phyloP scores from a whole-genome alignment of 148 eudicot genomes.

The Cornus florida region DNA sequence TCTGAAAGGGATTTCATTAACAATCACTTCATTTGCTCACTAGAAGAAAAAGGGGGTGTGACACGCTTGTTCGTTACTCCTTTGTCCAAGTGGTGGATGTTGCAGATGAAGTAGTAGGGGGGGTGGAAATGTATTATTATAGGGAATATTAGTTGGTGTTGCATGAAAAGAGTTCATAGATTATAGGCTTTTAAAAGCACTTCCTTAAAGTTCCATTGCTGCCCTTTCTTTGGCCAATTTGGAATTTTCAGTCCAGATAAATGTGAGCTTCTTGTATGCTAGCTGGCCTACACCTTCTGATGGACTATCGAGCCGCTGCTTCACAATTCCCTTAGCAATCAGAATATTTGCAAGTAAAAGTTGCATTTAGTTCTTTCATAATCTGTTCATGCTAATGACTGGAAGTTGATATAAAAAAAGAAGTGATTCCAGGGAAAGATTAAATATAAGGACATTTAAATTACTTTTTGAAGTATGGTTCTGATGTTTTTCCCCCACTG shows the following conservation, averaged over 20 bases:
- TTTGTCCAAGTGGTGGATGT: constrained; percentile 29
- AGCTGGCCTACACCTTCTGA: not conserved
- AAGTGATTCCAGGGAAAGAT: not conserved
- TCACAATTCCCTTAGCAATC: not conserved
- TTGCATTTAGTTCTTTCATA: not conserved
- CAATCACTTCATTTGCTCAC: not conserved
- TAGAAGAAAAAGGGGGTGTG: constrained; percentile 12
- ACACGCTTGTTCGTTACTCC: constrained; percentile 32
- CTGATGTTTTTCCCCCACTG: not conserved
- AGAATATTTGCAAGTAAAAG: not conserved
- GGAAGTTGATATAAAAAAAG: not conserved
- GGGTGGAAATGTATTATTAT: constrained; percentile 22
- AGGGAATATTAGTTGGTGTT: constrained; percentile 20
- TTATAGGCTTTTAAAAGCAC: constrained; percentile 37
- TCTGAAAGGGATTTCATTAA: not conserved
- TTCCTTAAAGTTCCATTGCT: constrained; percentile 23
- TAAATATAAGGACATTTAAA: not conserved
- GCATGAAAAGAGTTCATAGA: constrained; percentile 23
- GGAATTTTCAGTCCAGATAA: constrained; percentile 11
- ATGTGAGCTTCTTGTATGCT: constrained; percentile 15
- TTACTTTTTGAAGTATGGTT: not conserved
- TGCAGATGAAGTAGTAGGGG: constrained; percentile 16
- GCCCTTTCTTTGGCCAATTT: constrained; percentile 19
- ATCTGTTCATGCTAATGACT: not conserved
- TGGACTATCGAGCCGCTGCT: constrained; percentile 3